A percentile compares a stretch with the other conserved stretches of the same genome.
phyloP scores from a whole-genome alignment of 2,329 filamentous ascomycete genomes.

The Monilinia laxa region DNA sequence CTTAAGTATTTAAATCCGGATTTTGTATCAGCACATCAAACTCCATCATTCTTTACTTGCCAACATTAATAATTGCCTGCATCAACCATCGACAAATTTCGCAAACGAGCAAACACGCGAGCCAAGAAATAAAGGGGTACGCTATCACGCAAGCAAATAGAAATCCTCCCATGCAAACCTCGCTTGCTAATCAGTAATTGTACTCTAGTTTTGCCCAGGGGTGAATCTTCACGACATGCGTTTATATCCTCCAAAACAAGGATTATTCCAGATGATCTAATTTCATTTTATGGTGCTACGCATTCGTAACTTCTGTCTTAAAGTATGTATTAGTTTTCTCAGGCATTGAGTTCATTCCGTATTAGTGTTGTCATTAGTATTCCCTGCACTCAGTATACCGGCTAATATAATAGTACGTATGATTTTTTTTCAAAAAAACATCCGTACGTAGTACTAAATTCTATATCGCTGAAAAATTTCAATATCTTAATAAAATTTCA shows the following conservation, averaged over 20 bases:
- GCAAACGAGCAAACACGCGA: background rate
- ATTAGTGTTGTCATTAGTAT: too few relatives aligned
- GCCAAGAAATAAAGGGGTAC: background rate
- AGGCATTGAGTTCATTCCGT: background rate
- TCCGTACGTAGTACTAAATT: too few relatives aligned
- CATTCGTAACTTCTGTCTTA: background rate
- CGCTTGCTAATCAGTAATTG: constrained; percentile 53
- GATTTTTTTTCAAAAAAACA: too few relatives aligned
- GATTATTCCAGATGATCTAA: background rate
- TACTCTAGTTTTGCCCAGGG: constrained; percentile 46
- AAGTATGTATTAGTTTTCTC: background rate
- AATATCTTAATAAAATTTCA: too few relatives aligned
- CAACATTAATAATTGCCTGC: constrained; percentile 35
- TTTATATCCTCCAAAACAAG: background rate
- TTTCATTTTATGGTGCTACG: background rate
- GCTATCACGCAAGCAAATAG: constrained; percentile 47
- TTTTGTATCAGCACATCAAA: background rate
- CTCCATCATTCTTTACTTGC: background rate
- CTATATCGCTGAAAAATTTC: too few relatives aligned
- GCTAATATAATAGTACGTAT: too few relatives aligned
- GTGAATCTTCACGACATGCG: background rate
- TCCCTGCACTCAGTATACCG: too few relatives aligned
- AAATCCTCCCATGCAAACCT: constrained; percentile 53
- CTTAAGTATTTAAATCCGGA: constrained; percentile 38
- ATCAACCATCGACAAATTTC: background rate